Conservation (phyloP, 106 monocot species). For the Posidonia australis region DNA sequence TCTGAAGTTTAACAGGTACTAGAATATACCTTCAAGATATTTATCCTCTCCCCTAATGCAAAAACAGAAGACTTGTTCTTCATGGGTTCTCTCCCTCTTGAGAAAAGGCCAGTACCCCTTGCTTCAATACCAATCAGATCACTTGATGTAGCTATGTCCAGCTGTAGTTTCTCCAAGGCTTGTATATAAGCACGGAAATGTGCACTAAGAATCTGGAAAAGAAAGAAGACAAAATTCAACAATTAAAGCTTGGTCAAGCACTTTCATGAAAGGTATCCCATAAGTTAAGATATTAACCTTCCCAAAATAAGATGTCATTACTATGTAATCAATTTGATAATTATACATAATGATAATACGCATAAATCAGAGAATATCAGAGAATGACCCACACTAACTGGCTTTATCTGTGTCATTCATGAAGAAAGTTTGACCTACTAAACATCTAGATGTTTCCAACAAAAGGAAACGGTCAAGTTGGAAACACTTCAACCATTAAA, state of each 20-base stretch:
- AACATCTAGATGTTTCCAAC: too few species aligned
- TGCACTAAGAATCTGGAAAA: conserved; percentile 76
- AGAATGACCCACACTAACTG: too few species aligned
- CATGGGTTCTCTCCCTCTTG: conserved; percentile 71
- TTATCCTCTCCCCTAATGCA: conserved; percentile 92
- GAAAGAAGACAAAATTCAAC: background rate
- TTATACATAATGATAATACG: too few species aligned
- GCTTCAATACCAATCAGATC: conserved; percentile 94
- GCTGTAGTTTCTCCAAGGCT: conserved; percentile 92
- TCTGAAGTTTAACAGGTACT: background rate
- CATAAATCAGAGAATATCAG: too few species aligned
- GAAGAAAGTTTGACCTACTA: too few species aligned
- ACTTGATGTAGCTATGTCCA: conserved; percentile 89
- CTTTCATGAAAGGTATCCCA: too few species aligned
- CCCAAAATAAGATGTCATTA: too few species aligned
- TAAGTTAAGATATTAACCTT: too few species aligned
- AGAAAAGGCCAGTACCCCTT: conserved; percentile 68
- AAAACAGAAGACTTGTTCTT: conserved; percentile 92
- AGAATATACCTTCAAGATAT: conserved; percentile 67
- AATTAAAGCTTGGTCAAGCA: too few species aligned
- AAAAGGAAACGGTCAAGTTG: background rate
- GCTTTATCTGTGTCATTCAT: too few species aligned
- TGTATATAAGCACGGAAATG: conserved; percentile 99
- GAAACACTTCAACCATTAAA: background rate
- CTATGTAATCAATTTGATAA: too few species aligned